Conservation (phyloP, 169 alveolate species). For the Plasmodium chabaudi region DNA sequence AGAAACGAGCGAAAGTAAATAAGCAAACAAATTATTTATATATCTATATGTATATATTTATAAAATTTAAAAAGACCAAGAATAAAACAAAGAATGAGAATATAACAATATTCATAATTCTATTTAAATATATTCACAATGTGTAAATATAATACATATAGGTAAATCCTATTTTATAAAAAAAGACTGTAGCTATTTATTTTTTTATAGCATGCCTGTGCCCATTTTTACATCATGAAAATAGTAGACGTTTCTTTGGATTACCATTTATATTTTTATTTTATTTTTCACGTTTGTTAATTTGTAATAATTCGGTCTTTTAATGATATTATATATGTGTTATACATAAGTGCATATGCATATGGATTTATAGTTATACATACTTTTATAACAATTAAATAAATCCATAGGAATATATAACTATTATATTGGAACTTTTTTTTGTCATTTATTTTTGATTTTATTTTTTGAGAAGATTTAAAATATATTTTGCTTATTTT, state of each 20-base stretch:
- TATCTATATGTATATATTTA: too few species aligned
- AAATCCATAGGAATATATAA: neutral
- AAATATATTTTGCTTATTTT: neutral
- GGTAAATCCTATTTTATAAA: too few species aligned
- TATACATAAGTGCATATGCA: neutral
- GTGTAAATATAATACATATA: too few species aligned
- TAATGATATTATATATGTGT: neutral
- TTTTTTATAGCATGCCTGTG: too few species aligned
- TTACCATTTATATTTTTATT: neutral
- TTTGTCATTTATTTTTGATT: neutral
- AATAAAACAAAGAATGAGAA: too few species aligned
- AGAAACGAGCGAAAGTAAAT: neutral
- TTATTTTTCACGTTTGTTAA: conserved; percentile 2
- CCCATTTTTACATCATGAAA: too few species aligned
- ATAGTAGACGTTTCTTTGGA: neutral
- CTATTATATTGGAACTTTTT: neutral
- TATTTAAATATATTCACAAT: too few species aligned
- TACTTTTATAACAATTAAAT: neutral
- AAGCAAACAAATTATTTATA: neutral
- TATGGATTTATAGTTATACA: conserved; percentile 1
- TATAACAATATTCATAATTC: too few species aligned
- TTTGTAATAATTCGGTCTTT: conserved; percentile 13
- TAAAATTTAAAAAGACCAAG: too few species aligned
- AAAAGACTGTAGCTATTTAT: too few species aligned
- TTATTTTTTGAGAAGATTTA: conserved; percentile 14